Percentiles rank a stretch among this genome's conserved stretches.
These are phyloP conservation scores for Venturiaceae sp. DNA, from an alignment of 2,329 filamentous ascomycete genomes.

Conservation along the genomic window DNA sequence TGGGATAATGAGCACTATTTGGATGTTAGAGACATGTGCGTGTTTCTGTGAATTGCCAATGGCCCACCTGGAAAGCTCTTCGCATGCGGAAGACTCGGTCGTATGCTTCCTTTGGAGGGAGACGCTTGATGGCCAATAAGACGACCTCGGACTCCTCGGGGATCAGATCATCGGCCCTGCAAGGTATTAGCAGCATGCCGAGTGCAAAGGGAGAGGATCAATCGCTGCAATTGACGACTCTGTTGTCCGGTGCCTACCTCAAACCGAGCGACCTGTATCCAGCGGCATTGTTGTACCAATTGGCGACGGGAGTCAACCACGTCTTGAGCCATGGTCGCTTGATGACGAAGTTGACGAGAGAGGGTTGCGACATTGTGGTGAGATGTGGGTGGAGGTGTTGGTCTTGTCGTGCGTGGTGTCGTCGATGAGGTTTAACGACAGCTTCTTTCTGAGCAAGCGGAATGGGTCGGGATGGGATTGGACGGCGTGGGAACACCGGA, in stretches of 20 bases:
- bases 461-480: not conserved
- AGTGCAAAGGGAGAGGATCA: not conserved
- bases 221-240: not conserved
- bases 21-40: slow-evolving; percentile 9
- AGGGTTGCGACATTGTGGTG: slow-evolving; percentile 7
- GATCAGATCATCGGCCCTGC: slow-evolving; percentile 87
- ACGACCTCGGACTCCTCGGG: slow-evolving; percentile 84
- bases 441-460: not conserved
- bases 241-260: slow-evolving; percentile 45
- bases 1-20: slow-evolving; percentile 55
- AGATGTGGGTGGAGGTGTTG: slow-evolving; percentile 11
- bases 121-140: slow-evolving; percentile 80
- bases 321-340: slow-evolving; percentile 79
- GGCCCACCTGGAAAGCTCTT: slow-evolving; percentile 75
- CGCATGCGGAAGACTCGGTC: slow-evolving; percentile 97
- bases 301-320: slow-evolving; percentile 70
- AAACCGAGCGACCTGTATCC: slow-evolving; percentile 91
- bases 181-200: slow-evolving; percentile 14
- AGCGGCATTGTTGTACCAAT: slow-evolving; percentile 81
- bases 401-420: slow-evolving; percentile 11
- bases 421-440: not conserved
- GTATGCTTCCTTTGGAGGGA: slow-evolving; percentile 82
- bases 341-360: slow-evolving; percentile 61
- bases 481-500: not conserved
- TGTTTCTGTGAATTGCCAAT: not conserved